These are phyloP conservation scores for Pulchroboletus neoregius DNA, from an alignment of 1,284 basidiomycete genomes.

Conservation along the genomic window DNA sequence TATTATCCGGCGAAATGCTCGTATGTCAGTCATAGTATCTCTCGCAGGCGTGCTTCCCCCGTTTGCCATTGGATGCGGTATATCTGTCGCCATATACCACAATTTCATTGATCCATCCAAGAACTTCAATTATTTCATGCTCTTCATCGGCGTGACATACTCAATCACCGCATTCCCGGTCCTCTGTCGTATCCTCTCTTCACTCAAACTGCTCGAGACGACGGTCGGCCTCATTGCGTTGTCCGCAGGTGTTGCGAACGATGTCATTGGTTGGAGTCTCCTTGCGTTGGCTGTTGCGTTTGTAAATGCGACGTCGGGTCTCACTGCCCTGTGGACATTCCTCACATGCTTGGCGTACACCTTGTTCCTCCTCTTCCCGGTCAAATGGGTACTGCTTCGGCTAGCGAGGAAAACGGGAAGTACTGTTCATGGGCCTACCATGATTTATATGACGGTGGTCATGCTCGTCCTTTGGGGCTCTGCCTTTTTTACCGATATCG, in stretches of 20 bases:
- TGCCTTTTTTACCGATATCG: constrained; percentile 91
- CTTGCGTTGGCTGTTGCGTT: constrained; percentile 86
- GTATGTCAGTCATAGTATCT: constrained; percentile 44
- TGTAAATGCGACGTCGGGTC: constrained; percentile 75
- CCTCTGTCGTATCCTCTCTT: constrained; percentile 84
- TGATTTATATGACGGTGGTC: constrained; percentile 75
- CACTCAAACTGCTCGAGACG: constrained; percentile 83
- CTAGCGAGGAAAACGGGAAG: constrained; percentile 77
- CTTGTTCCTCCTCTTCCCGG: constrained; percentile 72
- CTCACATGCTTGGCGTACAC: constrained; percentile 80
- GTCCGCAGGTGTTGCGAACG: constrained; percentile 92
- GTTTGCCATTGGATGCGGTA: constrained; percentile 81
- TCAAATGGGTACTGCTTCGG: constrained; percentile 62
- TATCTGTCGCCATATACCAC: constrained; percentile 79
- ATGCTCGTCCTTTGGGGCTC: constrained; percentile 79
- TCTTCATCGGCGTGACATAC: constrained; percentile 90
- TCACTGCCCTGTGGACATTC: constrained; percentile 81
- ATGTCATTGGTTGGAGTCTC: constrained; percentile 73
- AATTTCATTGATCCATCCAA: constrained; percentile 72
- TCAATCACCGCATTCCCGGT: constrained; percentile 95
- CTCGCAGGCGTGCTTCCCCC: constrained; percentile 74
- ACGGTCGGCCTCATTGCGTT: constrained; percentile 92
- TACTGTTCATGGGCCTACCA: constrained; percentile 73
- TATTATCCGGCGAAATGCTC: constrained; percentile 54
- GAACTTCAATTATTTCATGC: constrained; percentile 82